Evolutionary conservation across 2,329 filamentous ascomycete genomes (phyloP), one percentile per base, ranked within the genome.

Genomic region (Phyllosticta capitalensis): DNA sequence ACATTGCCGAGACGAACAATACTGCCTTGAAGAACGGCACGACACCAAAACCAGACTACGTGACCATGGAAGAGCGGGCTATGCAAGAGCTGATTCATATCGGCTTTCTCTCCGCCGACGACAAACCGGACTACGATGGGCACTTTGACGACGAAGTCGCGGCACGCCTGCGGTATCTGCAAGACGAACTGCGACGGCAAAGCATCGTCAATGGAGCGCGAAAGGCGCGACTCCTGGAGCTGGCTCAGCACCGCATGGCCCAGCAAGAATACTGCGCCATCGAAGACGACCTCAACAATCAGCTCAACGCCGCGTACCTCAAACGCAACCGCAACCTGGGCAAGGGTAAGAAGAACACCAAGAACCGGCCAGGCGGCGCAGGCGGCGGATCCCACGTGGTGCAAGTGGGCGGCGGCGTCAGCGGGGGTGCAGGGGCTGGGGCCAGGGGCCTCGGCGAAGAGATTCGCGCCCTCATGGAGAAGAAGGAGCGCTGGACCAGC

Each of bases 201-300:
- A 88, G 89, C 71, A 84, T 95, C 59, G 78, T 89, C 72, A 99
- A 99, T 71, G 92, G 92, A 48, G 90, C 92, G 5, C 88, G 91
- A 63, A 97, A 97, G 74, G 81, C 90, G 6, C 84, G 92, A 2
- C 79, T 99, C 10, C 85, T 90, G 1, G 92, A 96, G 45, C 81
- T 96, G 26, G 90, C 94, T 7, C 88, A 91, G 66, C 92, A 96
- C 71, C 86, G 90, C 64, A 92, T 99, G 84, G 94, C 94, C 0
- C 87, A 94, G 75, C 94, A 99, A 70, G 94, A 99, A 72, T 99
- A 96, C 77, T 88, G 87, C 72, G 96, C 91, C 59, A 99, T 99
- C 66, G 87, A 95, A 55, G 94, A 99, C 71, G 94, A 99, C 71
- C 85, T 99, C 21, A 94, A 99, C 77, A 85, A 86, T 50, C 94